Percentiles rank a stretch among this genome's conserved stretches.
phyloP scores from a whole-genome alignment of 306 rosid genomes.

The Cucumis sativus region Cucumber_9930_V3 NC_026658.2:4114001-4114500 shows the following conservation, averaged over 20 bases:
- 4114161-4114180: background rate
- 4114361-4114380: too few species aligned
- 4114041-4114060: conserved; percentile 14
- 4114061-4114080: conserved; percentile 1
- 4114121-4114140: conserved; percentile 51
- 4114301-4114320: too few species aligned
- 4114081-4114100: background rate
- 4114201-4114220: background rate
- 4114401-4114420: too few species aligned
- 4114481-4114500: too few species aligned
- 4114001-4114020: conserved; percentile 25
- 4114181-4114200: background rate
- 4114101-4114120: conserved; percentile 11
- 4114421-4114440: too few species aligned
- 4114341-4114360: too few species aligned
- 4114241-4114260: background rate
- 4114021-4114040: conserved; percentile 39
- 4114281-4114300: too few species aligned
- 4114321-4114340: too few species aligned
- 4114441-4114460: too few species aligned
- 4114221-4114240: background rate
- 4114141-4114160: background rate
- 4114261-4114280: background rate
- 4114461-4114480: too few species aligned
- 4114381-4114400: too few species aligned